Base-by-base conservation (phyloP, 1,139 yeast genomes). In the Ogataea hybrid region DNA sequence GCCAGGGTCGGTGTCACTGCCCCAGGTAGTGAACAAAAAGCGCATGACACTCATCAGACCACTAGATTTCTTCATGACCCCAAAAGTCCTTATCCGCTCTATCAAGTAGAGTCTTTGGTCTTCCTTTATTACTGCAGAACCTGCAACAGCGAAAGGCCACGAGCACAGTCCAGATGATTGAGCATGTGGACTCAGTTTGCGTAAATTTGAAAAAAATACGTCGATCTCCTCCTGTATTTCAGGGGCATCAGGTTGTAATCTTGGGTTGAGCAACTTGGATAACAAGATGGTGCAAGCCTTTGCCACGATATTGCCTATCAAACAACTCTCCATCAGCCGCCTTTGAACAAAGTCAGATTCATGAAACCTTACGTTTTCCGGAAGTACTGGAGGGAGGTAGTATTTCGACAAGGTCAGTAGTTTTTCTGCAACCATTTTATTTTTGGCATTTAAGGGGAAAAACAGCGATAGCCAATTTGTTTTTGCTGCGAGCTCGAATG, bases 401-500 rank as follows among this genome's bases (percentile, higher is more conserved):
- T 43, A 56, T 15, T 50, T 46, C 9, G 59, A 57, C 8, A 37
- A 28, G n/a, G 43, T 43, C 28, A 47, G 38, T 4, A 57, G 39
- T 11, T 42, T 35, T 7, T 25, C 15, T 2, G 52, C 51, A 3
- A 47, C 35, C 14, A 39, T 32, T 18, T 14, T 29, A 28, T 41
- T 43, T 6, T 39, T 37, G 10, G 31, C 40, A 28, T 41, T 42
- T 5, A 54, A 29, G 43, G 66, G 50, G 41, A 36, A 36, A 23
- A 46, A 41, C 23, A 44, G 25, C 6, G 49, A 49, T 15, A 59
- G 29, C 63, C 63, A 60, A 16, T 52, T 51, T 10, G 58, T 42
- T 32, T 58, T 58, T 1, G 63, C 60, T 21, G 60, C 61, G 5
- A 58, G 41, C 30, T 59, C 63, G 39, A 53, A 50, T 2, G 59